Conservation (phyloP, 305 asterid species). For the Solanum aculeatissimum region DNA sequence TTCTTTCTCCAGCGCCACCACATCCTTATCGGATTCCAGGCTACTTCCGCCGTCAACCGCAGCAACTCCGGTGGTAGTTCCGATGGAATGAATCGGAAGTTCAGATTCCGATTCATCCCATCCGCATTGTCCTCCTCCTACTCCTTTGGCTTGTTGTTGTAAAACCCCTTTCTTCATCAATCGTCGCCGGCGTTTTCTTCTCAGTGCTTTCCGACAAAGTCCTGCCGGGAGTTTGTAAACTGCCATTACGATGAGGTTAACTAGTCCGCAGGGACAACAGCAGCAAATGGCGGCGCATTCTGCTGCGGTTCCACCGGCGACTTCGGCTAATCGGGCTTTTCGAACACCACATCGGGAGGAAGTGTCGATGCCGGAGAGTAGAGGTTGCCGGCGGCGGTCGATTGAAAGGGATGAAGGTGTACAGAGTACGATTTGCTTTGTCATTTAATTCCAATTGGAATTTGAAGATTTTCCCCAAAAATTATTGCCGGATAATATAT, state of each 20-base stretch:
- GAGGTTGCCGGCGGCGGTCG: constrained; percentile 26
- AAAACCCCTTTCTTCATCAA: constrained; percentile 29
- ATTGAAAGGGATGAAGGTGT: constrained; percentile 7
- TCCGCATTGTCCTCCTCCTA: constrained; percentile 11
- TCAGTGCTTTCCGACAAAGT: constrained; percentile 61
- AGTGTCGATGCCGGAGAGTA: constrained; percentile 17
- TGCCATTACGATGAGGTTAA: constrained; percentile 44
- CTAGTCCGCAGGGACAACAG: constrained; percentile 75
- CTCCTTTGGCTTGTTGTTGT: background rate
- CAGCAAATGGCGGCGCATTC: constrained; percentile 89
- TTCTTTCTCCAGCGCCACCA: constrained; percentile 70
- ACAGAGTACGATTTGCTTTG: constrained; percentile 13
- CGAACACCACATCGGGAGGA: constrained; percentile 23
- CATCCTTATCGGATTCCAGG: constrained; percentile 27
- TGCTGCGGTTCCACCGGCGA: constrained; percentile 82
- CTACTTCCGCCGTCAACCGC: constrained; percentile 4
- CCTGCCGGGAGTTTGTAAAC: constrained; percentile 76
- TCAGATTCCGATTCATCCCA: constrained; percentile 33
- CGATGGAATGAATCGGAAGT: constrained; percentile 19
- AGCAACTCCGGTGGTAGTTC: constrained; percentile 10
- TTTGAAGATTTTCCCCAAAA: background rate
- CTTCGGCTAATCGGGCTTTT: constrained; percentile 48
- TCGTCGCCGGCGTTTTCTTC: constrained; percentile 48
- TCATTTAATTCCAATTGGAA: background rate
- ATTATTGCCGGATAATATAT: too few species aligned